Base-by-base conservation (phyloP, 257 asterid species). In the Salvia miltiorrhiza region DNA sequence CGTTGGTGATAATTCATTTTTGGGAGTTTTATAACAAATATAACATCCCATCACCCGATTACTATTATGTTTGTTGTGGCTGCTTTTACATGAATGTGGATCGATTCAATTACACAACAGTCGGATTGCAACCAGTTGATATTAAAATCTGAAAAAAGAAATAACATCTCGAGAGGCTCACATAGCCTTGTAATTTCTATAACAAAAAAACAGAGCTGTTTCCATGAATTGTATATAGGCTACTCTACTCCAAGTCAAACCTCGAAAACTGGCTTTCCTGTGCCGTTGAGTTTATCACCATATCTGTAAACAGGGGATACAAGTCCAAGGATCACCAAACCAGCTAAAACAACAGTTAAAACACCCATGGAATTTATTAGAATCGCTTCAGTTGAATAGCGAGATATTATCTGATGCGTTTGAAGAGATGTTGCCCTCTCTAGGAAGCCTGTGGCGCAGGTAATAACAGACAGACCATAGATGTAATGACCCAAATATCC, bases 381-480 rank as follows among this genome's bases (percentile, higher is more conserved):
- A 81, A 87, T 53, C 4, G 97, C 93, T 79, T 93, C 98, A 4
- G 73, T 83, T 19, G 98, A 93, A 50, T 88, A 90, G 40, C 85
- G 97, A 0, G 97, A 68, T 24, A 93, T 88, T 23, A 85, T 77
- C 66, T 85, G 73, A 66, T 79, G 78, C 19, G 82, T 53, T 67
- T 93, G 98, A 75, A 93, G 97, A 71, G 86, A 90, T 6, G 93
- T 90, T 45, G 87, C 93, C 78, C 87, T 93, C 92, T 85, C 96
- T 14, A 93, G 76, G 61, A 90, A 82, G 37, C 98, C 98, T 4
- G 96, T 90, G 70, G 82, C 53, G 64, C 96, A 88, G 20, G 97
- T 82, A 21, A 86, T 82, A 28, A 85, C 81, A 7, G 92, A 93
- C 37, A 93, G 86, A 19, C 82, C 93, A n/a, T 93, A 93, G 59